Conservation (phyloP, 768 basidiomycete genomes). For the Xanthoconium stramineum region DNA sequence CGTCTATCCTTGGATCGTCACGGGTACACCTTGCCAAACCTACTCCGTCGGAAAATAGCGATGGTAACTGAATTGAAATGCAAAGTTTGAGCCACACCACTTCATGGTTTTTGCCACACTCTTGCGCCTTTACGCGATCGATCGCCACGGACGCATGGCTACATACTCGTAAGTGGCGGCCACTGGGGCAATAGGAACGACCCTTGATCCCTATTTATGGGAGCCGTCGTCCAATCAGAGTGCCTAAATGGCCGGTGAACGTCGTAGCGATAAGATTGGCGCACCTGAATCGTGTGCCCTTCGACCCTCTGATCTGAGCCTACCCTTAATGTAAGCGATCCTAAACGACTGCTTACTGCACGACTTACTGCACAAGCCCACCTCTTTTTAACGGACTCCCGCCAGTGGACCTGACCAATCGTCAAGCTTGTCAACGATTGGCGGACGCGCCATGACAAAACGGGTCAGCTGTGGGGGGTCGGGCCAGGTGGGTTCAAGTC, state of each 20-base stretch:
- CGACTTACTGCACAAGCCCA: not conserved
- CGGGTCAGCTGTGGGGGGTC: not conserved
- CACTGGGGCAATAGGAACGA: not conserved
- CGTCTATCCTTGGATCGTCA: no score
- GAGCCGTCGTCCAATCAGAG: not conserved
- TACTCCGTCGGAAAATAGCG: no score
- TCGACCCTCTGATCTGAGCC: not conserved
- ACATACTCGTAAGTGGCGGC: no score
- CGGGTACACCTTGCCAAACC: no score
- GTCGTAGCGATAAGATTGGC: not conserved
- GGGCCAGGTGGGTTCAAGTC: not conserved
- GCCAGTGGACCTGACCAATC: not conserved
- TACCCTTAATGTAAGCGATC: not conserved
- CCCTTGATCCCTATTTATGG: not conserved
- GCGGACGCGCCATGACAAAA: not conserved
- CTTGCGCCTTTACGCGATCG: not conserved
- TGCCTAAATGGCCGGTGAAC: not conserved
- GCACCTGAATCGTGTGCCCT: not conserved
- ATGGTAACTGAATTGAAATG: not conserved
- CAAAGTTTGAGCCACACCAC: no score
- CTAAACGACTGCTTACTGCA: not conserved
- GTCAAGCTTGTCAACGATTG: not conserved
- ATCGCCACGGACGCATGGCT: not conserved
- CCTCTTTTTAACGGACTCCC: not conserved
- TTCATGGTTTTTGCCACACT: no score